Evolutionary conservation across 768 basidiomycete genomes (phyloP).

Genomic region (Saitozyma podzolica): DNA sequence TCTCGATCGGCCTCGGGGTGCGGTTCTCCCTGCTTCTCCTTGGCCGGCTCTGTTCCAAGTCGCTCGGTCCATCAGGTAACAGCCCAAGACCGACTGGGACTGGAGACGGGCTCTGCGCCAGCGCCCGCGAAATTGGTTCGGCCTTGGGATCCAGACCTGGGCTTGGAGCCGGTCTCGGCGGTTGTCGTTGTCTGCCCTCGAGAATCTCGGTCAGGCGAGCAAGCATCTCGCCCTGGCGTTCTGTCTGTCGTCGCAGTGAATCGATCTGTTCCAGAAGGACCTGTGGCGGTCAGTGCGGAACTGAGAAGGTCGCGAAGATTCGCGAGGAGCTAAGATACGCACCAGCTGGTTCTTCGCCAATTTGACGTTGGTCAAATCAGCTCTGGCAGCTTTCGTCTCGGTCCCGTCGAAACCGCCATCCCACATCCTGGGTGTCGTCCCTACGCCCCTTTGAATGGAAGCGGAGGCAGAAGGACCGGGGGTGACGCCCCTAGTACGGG

Average conservation of each 20-base stretch:
- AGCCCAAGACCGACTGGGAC: background rate
- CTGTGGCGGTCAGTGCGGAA: constrained; percentile 10
- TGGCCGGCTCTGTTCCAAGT: constrained; percentile 4
- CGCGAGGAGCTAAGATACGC: constrained; percentile 9
- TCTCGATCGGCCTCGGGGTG: background rate
- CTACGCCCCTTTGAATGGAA: no score
- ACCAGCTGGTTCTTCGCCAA: constrained; percentile 49
- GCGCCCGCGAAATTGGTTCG: background rate
- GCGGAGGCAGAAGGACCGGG: background rate
- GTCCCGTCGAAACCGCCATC: constrained; percentile 21
- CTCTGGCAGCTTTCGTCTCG: constrained; percentile 12
- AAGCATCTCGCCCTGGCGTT: constrained; percentile 48
- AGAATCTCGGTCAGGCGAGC: constrained; percentile 13
- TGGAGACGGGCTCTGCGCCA: no score
- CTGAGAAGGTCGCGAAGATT: background rate
- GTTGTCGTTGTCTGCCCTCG: no score
- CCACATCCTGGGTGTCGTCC: constrained; percentile 24
- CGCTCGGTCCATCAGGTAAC: constrained; percentile 6
- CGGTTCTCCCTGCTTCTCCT: constrained; percentile 1
- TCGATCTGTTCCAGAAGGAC: constrained; percentile 46
- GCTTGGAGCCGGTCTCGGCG: no score
- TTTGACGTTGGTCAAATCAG: constrained; percentile 48
- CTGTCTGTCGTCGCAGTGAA: constrained; percentile 43
- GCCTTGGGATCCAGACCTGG: background rate
- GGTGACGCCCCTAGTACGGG: background rate